phyloP scores from a whole-genome alignment of 2,329 filamentous ascomycete genomes.

The Calonectria pseudoreteaudii region DNA sequence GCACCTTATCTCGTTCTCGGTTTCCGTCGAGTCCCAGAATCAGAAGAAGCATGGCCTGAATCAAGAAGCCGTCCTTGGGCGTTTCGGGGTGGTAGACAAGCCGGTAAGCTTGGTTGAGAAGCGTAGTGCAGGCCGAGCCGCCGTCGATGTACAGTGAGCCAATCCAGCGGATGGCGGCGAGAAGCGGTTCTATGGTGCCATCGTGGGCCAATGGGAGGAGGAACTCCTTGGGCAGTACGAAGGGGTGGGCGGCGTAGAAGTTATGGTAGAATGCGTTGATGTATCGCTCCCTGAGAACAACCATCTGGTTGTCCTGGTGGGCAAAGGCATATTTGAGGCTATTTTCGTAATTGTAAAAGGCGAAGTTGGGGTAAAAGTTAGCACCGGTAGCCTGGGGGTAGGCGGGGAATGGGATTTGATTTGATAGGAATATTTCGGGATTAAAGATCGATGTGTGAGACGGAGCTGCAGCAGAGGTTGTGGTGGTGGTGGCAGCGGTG shows the following conservation, averaged over 20 bases:
- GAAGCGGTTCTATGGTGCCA: constrained; percentile 58
- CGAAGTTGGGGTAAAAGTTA: neutral
- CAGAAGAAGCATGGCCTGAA: constrained; percentile 82
- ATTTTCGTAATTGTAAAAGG: constrained; percentile 50
- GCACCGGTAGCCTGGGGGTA: neutral
- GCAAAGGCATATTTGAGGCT: constrained; percentile 25
- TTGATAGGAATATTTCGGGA: neutral
- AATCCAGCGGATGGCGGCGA: constrained; percentile 66
- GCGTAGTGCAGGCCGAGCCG: constrained; percentile 57
- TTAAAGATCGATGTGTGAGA: neutral
- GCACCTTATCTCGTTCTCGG: constrained; percentile 76
- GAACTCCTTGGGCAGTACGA: constrained; percentile 64
- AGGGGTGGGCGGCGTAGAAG: constrained; percentile 68
- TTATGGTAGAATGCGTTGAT: constrained; percentile 68
- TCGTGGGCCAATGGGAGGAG: constrained; percentile 62
- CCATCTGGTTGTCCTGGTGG: constrained; percentile 15
- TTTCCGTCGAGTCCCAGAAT: constrained; percentile 82
- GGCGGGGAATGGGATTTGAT: neutral
- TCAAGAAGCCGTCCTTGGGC: constrained; percentile 68
- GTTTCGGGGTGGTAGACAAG: constrained; percentile 59
- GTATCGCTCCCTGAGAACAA: constrained; percentile 61
- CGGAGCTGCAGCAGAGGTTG: constrained; percentile 29
- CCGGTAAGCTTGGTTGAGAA: constrained; percentile 68
- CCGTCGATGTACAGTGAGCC: constrained; percentile 66
- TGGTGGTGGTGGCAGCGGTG: constrained; percentile 46